These are phyloP conservation scores for Arxiozyma slooffiae DNA, from an alignment of 1,139 yeast species.

Conservation along the genomic window DNA sequence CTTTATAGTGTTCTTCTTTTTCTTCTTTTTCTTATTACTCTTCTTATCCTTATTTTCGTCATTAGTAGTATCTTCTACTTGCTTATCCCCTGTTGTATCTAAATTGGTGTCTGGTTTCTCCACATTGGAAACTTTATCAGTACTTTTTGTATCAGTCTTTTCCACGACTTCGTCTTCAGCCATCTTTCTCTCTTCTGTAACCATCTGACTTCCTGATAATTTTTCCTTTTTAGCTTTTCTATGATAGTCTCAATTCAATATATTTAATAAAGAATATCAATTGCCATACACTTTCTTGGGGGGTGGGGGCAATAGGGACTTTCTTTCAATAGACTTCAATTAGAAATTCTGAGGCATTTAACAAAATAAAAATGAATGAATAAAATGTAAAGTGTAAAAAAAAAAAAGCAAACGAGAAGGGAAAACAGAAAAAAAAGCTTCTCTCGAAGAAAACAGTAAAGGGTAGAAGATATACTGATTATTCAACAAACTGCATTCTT, in stretches of 20 bases:
- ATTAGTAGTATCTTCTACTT: constrained; percentile 1
- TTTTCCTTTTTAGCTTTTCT: no score
- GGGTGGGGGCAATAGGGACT: no score
- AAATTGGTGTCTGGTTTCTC: background rate
- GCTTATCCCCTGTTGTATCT: background rate
- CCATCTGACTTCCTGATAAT: no score
- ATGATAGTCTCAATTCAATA: no score
- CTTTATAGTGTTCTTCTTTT: constrained; percentile 41
- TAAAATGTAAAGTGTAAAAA: background rate
- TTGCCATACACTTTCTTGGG: no score
- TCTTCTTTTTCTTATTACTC: constrained; percentile 42
- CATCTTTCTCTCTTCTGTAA: background rate
- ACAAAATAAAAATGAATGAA: background rate
- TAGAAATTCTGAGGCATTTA: no score
- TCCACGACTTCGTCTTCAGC: background rate
- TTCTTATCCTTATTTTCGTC: constrained; percentile 33
- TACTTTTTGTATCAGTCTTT: no score
- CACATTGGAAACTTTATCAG: background rate
- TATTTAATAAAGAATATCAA: no score
- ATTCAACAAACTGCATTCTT: background rate
- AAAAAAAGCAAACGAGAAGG: background rate
- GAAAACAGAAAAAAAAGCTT: no score
- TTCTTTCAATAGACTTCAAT: no score
- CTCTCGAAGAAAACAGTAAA: background rate
- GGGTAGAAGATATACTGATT: background rate